These are phyloP conservation scores for Penicillium robsamsonii DNA, from an alignment of 495 filamentous ascomycete species.

Conservation along the genomic window DNA sequence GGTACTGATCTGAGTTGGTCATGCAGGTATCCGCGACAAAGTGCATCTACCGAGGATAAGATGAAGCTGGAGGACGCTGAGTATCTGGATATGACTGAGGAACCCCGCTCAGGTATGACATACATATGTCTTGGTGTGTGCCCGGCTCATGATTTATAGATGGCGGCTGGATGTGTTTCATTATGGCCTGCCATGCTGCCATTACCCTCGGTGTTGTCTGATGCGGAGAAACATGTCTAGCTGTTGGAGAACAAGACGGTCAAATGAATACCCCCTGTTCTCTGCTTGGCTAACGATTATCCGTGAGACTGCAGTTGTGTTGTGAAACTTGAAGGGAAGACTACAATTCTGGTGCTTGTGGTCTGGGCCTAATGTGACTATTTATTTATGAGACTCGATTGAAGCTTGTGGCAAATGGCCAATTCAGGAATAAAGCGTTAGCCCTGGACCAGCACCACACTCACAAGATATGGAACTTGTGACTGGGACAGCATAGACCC, in stretches of 20 bases:
- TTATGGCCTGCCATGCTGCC: conserved; percentile 3
- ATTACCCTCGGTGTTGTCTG: conserved; percentile 1
- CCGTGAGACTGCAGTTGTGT: background rate
- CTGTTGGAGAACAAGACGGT: background rate
- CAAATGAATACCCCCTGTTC: background rate
- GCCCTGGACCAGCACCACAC: no score
- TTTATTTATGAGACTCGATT: background rate
- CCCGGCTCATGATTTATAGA: background rate
- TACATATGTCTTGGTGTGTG: no score
- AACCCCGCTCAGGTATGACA: background rate
- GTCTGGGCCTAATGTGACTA: background rate
- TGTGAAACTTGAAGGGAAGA: background rate
- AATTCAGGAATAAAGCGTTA: no score
- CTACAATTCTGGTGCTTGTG: background rate
- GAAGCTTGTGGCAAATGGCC: background rate
- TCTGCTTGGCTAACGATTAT: background rate
- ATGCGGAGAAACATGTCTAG: background rate
- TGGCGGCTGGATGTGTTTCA: conserved; percentile 3
- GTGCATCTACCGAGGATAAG: background rate
- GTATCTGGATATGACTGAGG: background rate
- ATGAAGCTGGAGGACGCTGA: background rate
- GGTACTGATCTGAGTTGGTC: background rate
- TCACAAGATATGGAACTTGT: no score
- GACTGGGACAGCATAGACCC: no score
- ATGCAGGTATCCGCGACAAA: background rate